Evolutionary conservation across 441 rosid species (phyloP).

Genomic region (Erodium texanum): DNA sequence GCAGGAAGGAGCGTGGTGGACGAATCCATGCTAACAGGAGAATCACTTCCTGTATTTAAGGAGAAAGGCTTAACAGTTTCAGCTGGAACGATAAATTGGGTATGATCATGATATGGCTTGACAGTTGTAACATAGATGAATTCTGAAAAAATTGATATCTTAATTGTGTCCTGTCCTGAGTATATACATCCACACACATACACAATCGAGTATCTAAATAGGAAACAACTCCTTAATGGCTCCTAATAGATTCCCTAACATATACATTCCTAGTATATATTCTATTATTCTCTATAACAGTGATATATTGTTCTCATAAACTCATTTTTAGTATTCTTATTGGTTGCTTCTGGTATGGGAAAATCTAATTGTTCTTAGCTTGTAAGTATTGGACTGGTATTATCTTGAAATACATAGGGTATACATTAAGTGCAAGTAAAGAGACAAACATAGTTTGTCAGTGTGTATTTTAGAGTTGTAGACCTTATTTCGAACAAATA

Average conservation of each 20-base stretch:
- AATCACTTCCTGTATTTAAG: constrained; percentile 87
- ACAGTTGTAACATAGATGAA: neutral
- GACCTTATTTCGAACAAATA: no score
- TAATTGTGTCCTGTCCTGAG: neutral
- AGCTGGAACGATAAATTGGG: constrained; percentile 97
- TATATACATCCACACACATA: no score
- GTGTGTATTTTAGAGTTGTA: no score
- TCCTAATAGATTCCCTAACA: no score
- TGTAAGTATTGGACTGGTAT: no score
- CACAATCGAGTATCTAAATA: no score
- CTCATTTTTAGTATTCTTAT: neutral
- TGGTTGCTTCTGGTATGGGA: neutral
- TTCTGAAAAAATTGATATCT: neutral
- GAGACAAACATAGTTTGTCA: neutral
- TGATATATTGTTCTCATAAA: no score
- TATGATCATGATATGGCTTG: constrained; percentile 24
- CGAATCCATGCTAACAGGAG: constrained; percentile 98
- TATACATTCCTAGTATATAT: no score
- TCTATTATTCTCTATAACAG: no score
- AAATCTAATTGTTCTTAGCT: no score
- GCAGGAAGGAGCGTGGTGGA: constrained; percentile 96
- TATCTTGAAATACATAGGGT: neutral
- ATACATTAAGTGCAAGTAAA: constrained; percentile 8
- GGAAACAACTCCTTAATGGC: no score
- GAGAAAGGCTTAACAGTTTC: constrained; percentile 66